Evolutionary conservation across 192 early-diverging fungal species (phyloP), one percentile per base, ranked within the genome.

Genomic region (Mortierella antarctica): DNA sequence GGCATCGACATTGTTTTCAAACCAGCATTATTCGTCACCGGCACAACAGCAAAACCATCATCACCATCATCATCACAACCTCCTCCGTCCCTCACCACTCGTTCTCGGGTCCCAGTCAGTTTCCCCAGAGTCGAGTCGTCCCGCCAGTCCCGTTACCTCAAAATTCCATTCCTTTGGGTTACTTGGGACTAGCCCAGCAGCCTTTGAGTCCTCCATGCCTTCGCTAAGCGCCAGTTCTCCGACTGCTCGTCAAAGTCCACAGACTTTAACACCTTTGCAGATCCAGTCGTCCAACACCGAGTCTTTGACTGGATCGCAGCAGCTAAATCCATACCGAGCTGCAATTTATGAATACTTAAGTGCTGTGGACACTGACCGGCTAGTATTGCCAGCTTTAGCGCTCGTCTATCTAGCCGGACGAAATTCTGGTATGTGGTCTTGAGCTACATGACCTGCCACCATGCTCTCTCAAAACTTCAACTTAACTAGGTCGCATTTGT

Each of bases 121-220:
- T 6, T 80, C 77, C 6, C 77, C 77, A n/a, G 77, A 80, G 18
- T 63, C 77, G 5, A 80, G 77, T 68, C 69, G 70, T 17, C 77
- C 77, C 12, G 58, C 77, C 20, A 80, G 77, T 40, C 77, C 77
- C 9, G 77, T 80, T 3, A 72, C 77, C 6, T 80, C 77, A 21
- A 80, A 80, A 48, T 80, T 80, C 41, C 77, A 80, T 18, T 80
- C 77, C 17, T 80, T 80, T 57, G 77, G 77, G 6, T 45, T 80
- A 21, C 46, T 80, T 6, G 77, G 77, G 23, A 50, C 70, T 8
- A 72, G 77, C 31, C 77, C 70, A 42, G 65, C 67, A 15, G 57
- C 52, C 39, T 15, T 46, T 9, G 77, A 72, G 18, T 78, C 74
- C 6, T 57, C 54, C 17, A 13, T 69, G 15, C 52, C 73, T 39